Percentiles rank a stretch among this genome's conserved stretches.
These are phyloP conservation scores for Monosporascus sp. DNA, from an alignment of 2,329 filamentous ascomycete species.

Conservation along the genomic window DNA sequence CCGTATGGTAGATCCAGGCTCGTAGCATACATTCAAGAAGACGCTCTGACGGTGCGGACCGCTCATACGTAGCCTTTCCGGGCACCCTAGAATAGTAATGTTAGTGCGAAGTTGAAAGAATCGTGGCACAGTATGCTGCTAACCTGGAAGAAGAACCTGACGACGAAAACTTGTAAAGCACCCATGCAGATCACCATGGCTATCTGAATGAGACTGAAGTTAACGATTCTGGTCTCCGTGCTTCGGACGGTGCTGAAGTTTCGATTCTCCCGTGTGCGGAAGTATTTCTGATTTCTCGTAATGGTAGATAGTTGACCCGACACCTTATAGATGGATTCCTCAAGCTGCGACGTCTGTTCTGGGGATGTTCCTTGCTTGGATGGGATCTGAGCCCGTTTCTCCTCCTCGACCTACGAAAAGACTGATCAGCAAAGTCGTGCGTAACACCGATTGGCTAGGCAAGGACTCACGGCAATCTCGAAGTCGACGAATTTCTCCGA, in stretches of 20 bases:
- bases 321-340: slow-evolving; percentile 93
- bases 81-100: slow-evolving; percentile 42
- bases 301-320: slow-evolving; percentile 91
- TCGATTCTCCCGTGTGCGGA: slow-evolving; percentile 95
- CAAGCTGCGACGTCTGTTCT: slow-evolving; percentile 82
- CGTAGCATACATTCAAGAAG: slow-evolving; percentile 18
- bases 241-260: slow-evolving; percentile 98
- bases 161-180: slow-evolving; percentile 91
- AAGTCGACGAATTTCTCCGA: slow-evolving; percentile 98
- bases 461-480: slow-evolving; percentile 74
- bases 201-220: slow-evolving; percentile 92
- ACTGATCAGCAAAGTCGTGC: slow-evolving; percentile 9
- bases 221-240: slow-evolving; percentile 93
- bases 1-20: slow-evolving; percentile 9
- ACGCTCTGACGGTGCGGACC: slow-evolving; percentile 7
- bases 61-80: slow-evolving; percentile 64
- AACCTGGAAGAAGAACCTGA: slow-evolving; percentile 97
- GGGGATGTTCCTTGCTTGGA: slow-evolving; percentile 82
- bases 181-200: slow-evolving; percentile 93
- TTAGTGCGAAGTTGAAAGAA: slow-evolving; percentile 13
- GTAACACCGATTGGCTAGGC: slow-evolving; percentile 4
- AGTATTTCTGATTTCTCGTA: slow-evolving; percentile 97
- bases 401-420: slow-evolving; percentile 73
- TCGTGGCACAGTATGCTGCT: slow-evolving; percentile 8
- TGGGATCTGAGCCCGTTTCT: slow-evolving; percentile 73